Evolutionary conservation across 495 filamentous ascomycete genomes (phyloP).

Genomic region (Sordaria brevicollis): DNA sequence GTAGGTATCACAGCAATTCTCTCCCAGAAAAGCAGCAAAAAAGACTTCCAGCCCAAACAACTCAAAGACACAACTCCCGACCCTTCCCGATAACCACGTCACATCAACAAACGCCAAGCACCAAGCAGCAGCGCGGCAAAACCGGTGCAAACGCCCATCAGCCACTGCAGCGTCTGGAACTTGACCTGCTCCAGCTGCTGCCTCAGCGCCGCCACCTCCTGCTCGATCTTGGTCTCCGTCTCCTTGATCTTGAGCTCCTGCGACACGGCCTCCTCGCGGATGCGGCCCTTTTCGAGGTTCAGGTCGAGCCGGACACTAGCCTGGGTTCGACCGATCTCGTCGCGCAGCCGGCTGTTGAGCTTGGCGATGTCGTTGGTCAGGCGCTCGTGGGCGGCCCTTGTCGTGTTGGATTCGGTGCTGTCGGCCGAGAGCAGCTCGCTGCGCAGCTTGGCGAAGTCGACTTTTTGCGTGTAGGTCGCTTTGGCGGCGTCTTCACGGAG

Average conservation of each 20-base stretch:
- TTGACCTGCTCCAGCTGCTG: constrained; percentile 95
- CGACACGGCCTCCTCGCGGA: constrained; percentile 90
- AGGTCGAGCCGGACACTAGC: constrained; percentile 83
- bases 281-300: constrained; percentile 93
- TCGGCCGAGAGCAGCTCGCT: constrained; percentile 87
- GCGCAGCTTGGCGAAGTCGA: constrained; percentile 97
- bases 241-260: constrained; percentile 99
- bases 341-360: constrained; percentile 73
- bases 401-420: constrained; percentile 78
- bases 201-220: constrained; percentile 83
- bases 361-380: constrained; percentile 91
- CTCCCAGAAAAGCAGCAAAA: background rate
- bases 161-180: constrained; percentile 94
- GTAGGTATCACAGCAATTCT: background rate
- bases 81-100: background rate
- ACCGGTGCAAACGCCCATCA: constrained; percentile 91
- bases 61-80: background rate
- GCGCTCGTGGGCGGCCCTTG: constrained; percentile 82
- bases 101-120: constrained; percentile 86
- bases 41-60: background rate
- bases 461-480: constrained; percentile 94
- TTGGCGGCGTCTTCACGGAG: constrained; percentile 83
- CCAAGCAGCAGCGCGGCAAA: constrained; percentile 89
- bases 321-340: constrained; percentile 91
- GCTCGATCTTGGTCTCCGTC: constrained; percentile 96